Evolutionary conservation across 768 basidiomycete genomes (phyloP).

Genomic region (Boletus insuetus): DNA sequence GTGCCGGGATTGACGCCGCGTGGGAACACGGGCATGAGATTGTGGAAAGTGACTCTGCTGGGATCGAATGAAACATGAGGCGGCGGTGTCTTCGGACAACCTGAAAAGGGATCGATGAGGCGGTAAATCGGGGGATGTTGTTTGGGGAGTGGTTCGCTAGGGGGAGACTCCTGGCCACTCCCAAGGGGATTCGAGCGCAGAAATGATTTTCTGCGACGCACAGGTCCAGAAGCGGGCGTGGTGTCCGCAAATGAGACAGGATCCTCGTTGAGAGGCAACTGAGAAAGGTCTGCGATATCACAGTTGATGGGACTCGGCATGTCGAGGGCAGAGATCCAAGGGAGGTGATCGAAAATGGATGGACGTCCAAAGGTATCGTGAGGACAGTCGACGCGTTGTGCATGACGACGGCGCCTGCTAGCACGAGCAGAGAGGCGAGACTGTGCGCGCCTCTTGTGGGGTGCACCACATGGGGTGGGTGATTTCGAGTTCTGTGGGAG

Average conservation of each 20-base stretch:
- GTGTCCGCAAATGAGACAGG: conserved; percentile 18
- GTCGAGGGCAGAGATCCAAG: conserved; percentile 66
- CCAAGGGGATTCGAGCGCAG: conserved; percentile 48
- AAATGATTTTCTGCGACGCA: conserved; percentile 57
- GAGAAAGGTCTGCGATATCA: conserved; percentile 68
- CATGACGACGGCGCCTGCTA: conserved; percentile 41
- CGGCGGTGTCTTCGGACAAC: conserved; percentile 32
- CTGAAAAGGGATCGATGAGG: conserved; percentile 17
- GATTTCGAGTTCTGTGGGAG: conserved; percentile 37
- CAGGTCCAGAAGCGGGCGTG: conserved; percentile 44
- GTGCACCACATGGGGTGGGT: conserved; percentile 36
- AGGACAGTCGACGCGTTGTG: conserved; percentile 39
- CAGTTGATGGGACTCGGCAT: conserved; percentile 42
- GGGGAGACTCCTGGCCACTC: conserved; percentile 20
- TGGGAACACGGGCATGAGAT: conserved; percentile 61
- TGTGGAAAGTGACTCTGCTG: conserved; percentile 49
- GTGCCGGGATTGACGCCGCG: conserved; percentile 19
- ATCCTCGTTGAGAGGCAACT: conserved; percentile 39
- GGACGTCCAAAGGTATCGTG: conserved; percentile 33
- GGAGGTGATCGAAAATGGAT: conserved; percentile 56
- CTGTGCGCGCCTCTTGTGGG: conserved; percentile 37
- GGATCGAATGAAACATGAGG: conserved; percentile 43
- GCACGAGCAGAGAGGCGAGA: conserved; percentile 37
- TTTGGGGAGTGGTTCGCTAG: conserved; percentile 13
- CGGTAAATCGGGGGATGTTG: conserved; percentile 30